Evolutionary conservation across 2,329 filamentous ascomycete genomes (phyloP).

Genomic region (Fusarium drepaniforme): DNA sequence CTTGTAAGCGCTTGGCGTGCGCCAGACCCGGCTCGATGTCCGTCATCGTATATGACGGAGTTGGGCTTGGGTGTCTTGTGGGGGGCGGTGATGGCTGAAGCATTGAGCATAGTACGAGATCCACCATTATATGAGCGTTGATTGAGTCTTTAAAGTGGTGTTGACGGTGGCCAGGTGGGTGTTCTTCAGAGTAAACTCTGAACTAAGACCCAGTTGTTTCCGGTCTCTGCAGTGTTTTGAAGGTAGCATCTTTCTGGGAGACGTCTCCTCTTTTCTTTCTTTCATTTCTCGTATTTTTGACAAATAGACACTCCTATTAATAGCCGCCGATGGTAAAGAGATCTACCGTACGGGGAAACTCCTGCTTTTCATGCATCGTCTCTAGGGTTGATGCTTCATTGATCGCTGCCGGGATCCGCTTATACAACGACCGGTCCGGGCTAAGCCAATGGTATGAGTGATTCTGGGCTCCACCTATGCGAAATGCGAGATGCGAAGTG

Average conservation of each 20-base stretch:
- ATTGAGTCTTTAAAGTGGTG: not conserved
- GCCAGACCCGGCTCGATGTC: not conserved
- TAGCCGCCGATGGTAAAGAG: not conserved
- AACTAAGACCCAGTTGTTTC: no score
- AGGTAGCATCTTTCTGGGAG: not conserved
- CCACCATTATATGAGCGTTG: not conserved
- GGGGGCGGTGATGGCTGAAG: not conserved
- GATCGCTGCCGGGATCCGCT: not conserved
- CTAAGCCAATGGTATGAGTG: not conserved
- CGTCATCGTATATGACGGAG: not conserved
- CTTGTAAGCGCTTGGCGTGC: not conserved
- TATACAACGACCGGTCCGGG: not conserved
- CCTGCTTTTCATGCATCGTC: not conserved
- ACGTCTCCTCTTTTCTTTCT: not conserved
- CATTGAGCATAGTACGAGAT: not conserved
- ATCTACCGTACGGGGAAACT: not conserved
- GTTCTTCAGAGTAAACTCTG: no score
- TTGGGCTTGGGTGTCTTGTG: not conserved
- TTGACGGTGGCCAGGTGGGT: not conserved
- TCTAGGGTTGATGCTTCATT: not conserved
- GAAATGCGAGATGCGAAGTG: conserved; percentile 19
- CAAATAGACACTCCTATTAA: not conserved
- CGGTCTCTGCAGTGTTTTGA: not conserved
- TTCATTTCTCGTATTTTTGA: not conserved
- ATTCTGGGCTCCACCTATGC: not conserved